Evolutionary conservation across 805 yeast genomes (phyloP), one percentile per base, ranked within the genome.

Genomic region (Ogataea saltuana): DNA sequence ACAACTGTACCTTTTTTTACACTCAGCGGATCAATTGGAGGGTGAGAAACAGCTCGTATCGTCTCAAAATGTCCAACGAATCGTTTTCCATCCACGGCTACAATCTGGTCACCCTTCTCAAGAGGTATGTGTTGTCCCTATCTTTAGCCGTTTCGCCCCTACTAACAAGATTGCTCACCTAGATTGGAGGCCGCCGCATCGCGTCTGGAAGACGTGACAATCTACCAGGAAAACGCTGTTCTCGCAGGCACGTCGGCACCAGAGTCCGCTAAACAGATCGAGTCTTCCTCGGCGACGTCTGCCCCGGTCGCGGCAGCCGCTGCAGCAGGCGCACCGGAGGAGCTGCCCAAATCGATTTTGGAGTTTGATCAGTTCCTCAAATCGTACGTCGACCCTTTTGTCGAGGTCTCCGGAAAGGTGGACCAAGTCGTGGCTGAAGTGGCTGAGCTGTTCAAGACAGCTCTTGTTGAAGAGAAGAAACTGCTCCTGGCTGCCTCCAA

Each of bases 151-250:
- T 21, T 13, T n/a, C n/a, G n/a, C n/a, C n/a, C n/a, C n/a, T 13
- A 39, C 31, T 30, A 33, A 33, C 36, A n/a, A n/a, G n/a, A n/a
- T n/a, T n/a, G n/a, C n/a, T 27, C 36, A 15, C 9, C 61, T 58
- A 76, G 95, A 53, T 77, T 89, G 55, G 97, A 89, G 64, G 91
- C 95, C 12, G 97, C 97, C 26, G 88, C 97, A 8, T 83, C 96
- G 5, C 80, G 97, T 37, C 78, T 89, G 54, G 97, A 89, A 59
- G 97, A 89, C 63, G 81, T 89, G 34, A 87, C 95, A 22, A 75
- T 85, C 41, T 82, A 75, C 62, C 95, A 88, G 60, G 87, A 83
- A 54, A 80, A 78, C 28, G 52, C 50, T 18, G 28, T 22, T 22
- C 29, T 22, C 11, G 38, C 50, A 47, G 19, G 28, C 12, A n/a